Base-by-base conservation (phyloP, 352 stramenopile species). In the Globisporangium cystogenes region DNA sequence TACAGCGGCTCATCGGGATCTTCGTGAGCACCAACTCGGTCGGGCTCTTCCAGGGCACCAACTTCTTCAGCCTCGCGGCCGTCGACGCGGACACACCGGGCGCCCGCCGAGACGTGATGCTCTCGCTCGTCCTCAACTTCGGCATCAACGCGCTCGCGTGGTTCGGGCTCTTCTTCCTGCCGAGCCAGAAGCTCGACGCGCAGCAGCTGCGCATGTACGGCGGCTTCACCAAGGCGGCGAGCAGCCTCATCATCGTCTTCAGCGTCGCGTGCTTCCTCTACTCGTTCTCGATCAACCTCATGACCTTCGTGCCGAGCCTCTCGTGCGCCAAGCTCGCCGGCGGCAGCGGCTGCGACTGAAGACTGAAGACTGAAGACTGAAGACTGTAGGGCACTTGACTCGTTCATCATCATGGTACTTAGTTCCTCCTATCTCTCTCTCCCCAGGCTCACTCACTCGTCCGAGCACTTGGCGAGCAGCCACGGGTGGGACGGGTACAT, bases 401-500 rank as follows among this genome's bases (percentile, higher is more conserved):
- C n/a, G n/a, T n/a, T n/a, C n/a, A n/a, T n/a, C 6, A 31, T 31
- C 27, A 36, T 37, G 14, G 12, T 29, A 29, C 26, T 29, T 29
- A n/a, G n/a, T n/a, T n/a, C n/a, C n/a, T n/a, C n/a, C n/a, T n/a
- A n/a, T n/a, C n/a, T n/a, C n/a, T n/a, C n/a, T n/a, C n/a, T n/a
- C n/a, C n/a, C n/a, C n/a, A n/a, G n/a, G 27, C 23, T 18, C n/a
- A 14, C 42, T 59, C 45, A 59, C 45, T 60, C 53, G 45, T 70
- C 55, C 26, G 75, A 44, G 50, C 79, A 90, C 60, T 93, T 93
- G 11, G 73, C 78, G 18, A 95, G 62, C 35, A 95, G 55, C 82
- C 82, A 95, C 40, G 70, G 67, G 37, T 93, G 78, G 27, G 75
- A 74, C 21, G 85, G 82, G 61, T 90, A 95, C 58, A 92, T 86